A percentile compares a stretch with the other conserved stretches of the same genome.
Conservation (phyloP, 2,329 filamentous ascomycete genomes). For the Volutella citrinella region DNA sequence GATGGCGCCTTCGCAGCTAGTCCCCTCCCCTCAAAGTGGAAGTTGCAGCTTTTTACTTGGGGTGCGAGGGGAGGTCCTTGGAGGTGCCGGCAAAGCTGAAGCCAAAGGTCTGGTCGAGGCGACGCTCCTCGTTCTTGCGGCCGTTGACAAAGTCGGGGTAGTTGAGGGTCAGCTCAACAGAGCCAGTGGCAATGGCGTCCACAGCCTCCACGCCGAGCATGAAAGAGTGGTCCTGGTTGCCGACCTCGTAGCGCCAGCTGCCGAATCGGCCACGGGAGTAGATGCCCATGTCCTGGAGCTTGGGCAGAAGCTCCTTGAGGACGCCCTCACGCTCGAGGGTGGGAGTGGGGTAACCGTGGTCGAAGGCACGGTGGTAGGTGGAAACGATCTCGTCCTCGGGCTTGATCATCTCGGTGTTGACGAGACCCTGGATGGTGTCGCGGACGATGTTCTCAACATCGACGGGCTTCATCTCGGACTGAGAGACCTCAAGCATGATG, state of each 20-base stretch:
- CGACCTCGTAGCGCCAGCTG: conserved; percentile 95
- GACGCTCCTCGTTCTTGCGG: conserved; percentile 56
- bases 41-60: no score
- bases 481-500: conserved; percentile 98
- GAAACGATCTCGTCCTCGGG: conserved; percentile 92
- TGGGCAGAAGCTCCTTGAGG: conserved; percentile 87
- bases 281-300: conserved; percentile 87
- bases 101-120: conserved; percentile 44
- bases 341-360: conserved; percentile 97
- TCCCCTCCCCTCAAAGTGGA: no score
- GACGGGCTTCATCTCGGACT: conserved; percentile 93
- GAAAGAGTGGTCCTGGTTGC: conserved; percentile 97
- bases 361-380: conserved; percentile 96
- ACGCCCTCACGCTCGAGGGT: conserved; percentile 93
- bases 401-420: conserved; percentile 97
- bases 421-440: conserved; percentile 91
- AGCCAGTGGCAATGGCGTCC: conserved; percentile 85
- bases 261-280: conserved; percentile 95
- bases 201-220: conserved; percentile 95
- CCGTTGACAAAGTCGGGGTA: conserved; percentile 94
- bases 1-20: no score
- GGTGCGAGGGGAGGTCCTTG: no score
- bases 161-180: conserved; percentile 89
- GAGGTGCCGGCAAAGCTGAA: conserved; percentile 26
- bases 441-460: conserved; percentile 79